Percentiles rank a stretch among this genome's conserved stretches.
phyloP scores from a whole-genome alignment of 2,329 filamentous ascomycete species.

The Aspergillus sergii region DNA sequence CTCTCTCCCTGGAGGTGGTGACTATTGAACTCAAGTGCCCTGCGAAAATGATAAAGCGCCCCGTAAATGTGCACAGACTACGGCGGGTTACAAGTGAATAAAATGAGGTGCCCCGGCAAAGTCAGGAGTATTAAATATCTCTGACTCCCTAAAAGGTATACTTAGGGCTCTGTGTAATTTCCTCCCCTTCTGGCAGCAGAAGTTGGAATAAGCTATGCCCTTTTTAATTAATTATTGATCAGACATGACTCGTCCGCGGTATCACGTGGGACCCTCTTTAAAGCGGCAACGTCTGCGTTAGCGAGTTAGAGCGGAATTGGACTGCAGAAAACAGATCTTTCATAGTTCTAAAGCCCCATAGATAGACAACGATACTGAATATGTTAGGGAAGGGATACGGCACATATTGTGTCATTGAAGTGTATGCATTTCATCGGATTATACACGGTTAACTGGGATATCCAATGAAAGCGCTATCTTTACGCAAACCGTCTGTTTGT shows the following conservation, averaged over 20 bases:
- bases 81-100: not conserved
- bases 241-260: not conserved
- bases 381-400: not conserved
- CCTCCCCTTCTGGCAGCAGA: not conserved
- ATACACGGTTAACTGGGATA: not conserved
- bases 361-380: not conserved
- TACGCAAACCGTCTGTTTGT: not conserved
- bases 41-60: not conserved
- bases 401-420: not conserved
- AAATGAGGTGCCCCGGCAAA: not conserved
- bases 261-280: not conserved
- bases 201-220: not conserved
- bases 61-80: not conserved
- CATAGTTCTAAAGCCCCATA: not conserved
- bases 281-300: not conserved
- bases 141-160: not conserved
- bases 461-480: not conserved
- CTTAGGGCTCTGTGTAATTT: not conserved
- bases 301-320: not conserved
- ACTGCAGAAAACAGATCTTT: not conserved
- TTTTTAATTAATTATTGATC: not conserved
- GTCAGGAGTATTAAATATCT: not conserved
- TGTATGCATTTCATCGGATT: not conserved
- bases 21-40: not conserved
- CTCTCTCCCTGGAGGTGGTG: not conserved